These are phyloP conservation scores for Fusarium abutilonis DNA, from an alignment of 2,329 filamentous ascomycete species.

Conservation along the genomic window DNA sequence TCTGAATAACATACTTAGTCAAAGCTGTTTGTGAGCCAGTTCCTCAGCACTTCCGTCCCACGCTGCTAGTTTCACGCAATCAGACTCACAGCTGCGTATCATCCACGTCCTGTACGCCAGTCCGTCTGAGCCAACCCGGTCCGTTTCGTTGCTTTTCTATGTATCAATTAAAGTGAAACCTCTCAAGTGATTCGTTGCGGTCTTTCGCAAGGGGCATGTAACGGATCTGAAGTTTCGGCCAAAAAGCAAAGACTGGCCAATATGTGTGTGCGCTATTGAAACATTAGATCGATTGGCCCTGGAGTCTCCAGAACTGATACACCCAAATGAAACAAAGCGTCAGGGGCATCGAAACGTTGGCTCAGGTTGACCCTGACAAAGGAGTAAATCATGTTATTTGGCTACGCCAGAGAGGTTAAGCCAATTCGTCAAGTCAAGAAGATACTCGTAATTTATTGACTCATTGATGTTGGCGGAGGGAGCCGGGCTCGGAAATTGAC, in stretches of 20 bases:
- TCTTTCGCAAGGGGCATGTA: conserved; percentile 18
- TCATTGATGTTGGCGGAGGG: conserved; percentile 20
- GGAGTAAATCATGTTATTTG: conserved; percentile 26
- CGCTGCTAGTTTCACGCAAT: conserved; percentile 13
- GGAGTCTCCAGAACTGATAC: conserved; percentile 32
- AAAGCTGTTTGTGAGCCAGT: conserved; percentile 14
- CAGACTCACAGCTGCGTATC: conserved; percentile 18
- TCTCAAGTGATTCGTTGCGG: conserved; percentile 24
- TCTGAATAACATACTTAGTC: not conserved
- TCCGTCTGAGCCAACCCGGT: conserved; percentile 23
- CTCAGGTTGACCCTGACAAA: conserved; percentile 26
- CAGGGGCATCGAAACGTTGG: conserved; percentile 29
- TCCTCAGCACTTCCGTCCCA: conserved; percentile 20
- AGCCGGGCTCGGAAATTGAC: conserved; percentile 24
- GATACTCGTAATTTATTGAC: not conserved
- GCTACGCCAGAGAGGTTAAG: conserved; percentile 3
- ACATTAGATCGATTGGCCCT: conserved; percentile 41
- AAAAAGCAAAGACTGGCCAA: conserved; percentile 37
- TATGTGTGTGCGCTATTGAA: conserved; percentile 33
- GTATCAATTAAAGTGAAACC: conserved; percentile 21
- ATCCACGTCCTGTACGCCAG: conserved; percentile 41
- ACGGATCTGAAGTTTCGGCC: conserved; percentile 30
- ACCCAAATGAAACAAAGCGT: conserved; percentile 42
- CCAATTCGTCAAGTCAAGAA: conserved; percentile 8
- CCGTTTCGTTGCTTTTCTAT: conserved; percentile 31